Percentiles rank a stretch among this genome's conserved stretches.
phyloP scores from a whole-genome alignment of 2,329 filamentous ascomycete genomes.

The Epichloe festucae region DNA sequence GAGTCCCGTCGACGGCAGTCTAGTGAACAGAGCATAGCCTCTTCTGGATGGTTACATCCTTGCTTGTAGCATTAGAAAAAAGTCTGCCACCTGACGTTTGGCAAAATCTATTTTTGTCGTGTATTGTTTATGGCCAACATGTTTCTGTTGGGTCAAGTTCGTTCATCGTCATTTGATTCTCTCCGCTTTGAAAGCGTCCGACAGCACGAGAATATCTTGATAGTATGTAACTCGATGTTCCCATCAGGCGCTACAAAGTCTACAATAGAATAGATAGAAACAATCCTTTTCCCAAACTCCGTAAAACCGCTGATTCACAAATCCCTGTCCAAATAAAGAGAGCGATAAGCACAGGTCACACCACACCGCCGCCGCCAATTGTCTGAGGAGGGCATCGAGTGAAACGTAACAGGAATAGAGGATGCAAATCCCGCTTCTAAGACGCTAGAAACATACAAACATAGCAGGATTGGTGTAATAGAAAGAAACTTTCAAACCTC shows the following conservation, averaged over 20 bases:
- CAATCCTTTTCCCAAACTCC: neutral
- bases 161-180: neutral
- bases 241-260: neutral
- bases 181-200: neutral
- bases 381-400: neutral
- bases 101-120: neutral
- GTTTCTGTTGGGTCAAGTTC: neutral
- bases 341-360: neutral
- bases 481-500: neutral
- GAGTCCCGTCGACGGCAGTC: slow-evolving; percentile 41
- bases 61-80: neutral
- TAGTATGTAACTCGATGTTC: neutral
- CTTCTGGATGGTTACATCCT: neutral
- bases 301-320: neutral
- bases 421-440: neutral
- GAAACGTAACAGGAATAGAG: neutral
- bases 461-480: neutral
- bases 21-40: slow-evolving; percentile 25
- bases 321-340: neutral
- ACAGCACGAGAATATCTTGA: neutral
- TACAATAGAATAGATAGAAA: neutral
- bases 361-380: neutral
- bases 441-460: neutral
- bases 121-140: neutral
- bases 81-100: neutral